phyloP scores from a whole-genome alignment of 371 early-diverging fungal species.

The Mortierella sp. region DNA sequence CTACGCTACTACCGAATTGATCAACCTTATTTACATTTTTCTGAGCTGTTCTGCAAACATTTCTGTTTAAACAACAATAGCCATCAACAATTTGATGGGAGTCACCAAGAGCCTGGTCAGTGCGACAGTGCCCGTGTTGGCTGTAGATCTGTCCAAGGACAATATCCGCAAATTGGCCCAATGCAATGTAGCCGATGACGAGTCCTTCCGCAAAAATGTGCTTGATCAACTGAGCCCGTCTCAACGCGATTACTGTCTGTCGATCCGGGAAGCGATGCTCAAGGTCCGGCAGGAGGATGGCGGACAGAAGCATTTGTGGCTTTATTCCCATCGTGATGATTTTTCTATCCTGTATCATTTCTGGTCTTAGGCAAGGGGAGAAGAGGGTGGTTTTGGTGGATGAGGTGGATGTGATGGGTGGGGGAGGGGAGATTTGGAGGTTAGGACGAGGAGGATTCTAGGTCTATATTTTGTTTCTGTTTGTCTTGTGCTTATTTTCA shows the following conservation, averaged over 20 bases:
- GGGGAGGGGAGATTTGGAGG: no score
- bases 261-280: conserved; percentile 62
- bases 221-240: conserved; percentile 64
- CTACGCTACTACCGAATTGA: background rate
- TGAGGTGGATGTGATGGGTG: no score
- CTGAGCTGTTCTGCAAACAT: no score
- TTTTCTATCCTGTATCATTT: conserved; percentile 59
- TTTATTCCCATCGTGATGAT: conserved; percentile 81
- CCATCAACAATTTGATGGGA: conserved; percentile 67
- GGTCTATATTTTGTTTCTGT: no score
- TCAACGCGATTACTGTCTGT: conserved; percentile 66
- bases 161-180: conserved; percentile 69
- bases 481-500: no score
- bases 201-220: conserved; percentile 70
- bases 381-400: background rate
- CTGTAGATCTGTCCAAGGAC: conserved; percentile 76
- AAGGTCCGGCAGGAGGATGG: conserved; percentile 68
- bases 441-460: no score
- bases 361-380: conserved; percentile 32
- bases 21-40: background rate
- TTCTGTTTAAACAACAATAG: conserved; percentile 61
- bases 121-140: conserved; percentile 77
- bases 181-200: conserved; percentile 73
- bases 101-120: conserved; percentile 68
- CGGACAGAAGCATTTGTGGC: conserved; percentile 76